Percentiles rank a stretch among this genome's conserved stretches.
Conservation (phyloP, 2,329 filamentous ascomycete species). For the Fusarium sp. region DNA sequence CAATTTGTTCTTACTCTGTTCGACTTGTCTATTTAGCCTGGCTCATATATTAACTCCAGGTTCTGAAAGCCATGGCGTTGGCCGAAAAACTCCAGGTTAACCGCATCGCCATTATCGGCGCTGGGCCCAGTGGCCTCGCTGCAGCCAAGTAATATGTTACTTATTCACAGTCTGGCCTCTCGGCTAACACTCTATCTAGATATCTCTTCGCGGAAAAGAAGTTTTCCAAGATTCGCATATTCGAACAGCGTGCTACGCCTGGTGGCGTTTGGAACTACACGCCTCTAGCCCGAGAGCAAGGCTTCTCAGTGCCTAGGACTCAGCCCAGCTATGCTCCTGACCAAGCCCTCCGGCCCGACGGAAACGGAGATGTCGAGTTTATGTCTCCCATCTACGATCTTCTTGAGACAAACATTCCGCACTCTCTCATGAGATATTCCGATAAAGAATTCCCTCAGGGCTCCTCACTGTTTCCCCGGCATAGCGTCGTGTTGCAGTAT, state of each 20-base stretch:
- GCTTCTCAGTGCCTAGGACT: conserved; percentile 48
- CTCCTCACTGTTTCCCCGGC: conserved; percentile 73
- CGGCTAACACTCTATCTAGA: conserved; percentile 54
- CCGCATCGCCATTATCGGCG: conserved; percentile 76
- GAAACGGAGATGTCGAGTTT: conserved; percentile 59
- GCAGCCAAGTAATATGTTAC: conserved; percentile 57
- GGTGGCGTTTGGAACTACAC: conserved; percentile 82
- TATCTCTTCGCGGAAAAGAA: conserved; percentile 71
- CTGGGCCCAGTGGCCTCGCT: conserved; percentile 74
- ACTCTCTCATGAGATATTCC: conserved; percentile 75
- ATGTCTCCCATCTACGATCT: conserved; percentile 77
- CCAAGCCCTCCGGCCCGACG: conserved; percentile 56
- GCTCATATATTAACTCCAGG: background rate
- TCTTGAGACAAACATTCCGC: conserved; percentile 81
- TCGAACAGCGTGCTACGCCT: conserved; percentile 72
- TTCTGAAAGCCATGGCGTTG: conserved; percentile 23
- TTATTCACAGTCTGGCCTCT: background rate
- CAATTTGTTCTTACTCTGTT: background rate
- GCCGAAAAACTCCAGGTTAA: conserved; percentile 50
- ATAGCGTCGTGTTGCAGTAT: conserved; percentile 72
- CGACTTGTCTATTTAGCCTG: background rate
- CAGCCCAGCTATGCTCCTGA: conserved; percentile 49
- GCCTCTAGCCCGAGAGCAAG: conserved; percentile 38
- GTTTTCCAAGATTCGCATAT: conserved; percentile 73
- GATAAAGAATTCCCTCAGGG: conserved; percentile 68